Evolutionary conservation across 345 rosid genomes (phyloP).

Genomic region (Camelina hispida): DNA sequence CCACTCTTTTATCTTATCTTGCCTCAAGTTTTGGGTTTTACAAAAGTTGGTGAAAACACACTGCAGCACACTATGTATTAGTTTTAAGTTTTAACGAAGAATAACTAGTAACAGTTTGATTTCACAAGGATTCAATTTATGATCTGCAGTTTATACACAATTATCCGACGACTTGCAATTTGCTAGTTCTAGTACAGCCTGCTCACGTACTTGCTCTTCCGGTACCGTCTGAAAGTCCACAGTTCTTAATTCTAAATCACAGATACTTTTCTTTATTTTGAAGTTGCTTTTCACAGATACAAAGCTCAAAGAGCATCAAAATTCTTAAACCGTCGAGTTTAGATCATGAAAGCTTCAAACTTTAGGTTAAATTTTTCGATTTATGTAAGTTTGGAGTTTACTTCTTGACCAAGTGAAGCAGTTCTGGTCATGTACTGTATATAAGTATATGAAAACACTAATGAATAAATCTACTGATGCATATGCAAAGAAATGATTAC

Average conservation of each 20-base stretch:
- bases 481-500: too few relatives aligned
- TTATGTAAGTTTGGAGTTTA: background rate
- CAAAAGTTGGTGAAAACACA: slow-evolving; percentile 33
- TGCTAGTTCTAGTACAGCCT: slow-evolving; percentile 71
- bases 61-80: slow-evolving; percentile 15
- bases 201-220: slow-evolving; percentile 92
- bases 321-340: slow-evolving; percentile 4
- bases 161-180: slow-evolving; percentile 1
- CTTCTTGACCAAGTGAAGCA: slow-evolving; percentile 5
- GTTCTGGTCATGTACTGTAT: too few relatives aligned
- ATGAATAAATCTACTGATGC: slow-evolving; percentile 31
- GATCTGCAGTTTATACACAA: slow-evolving; percentile 37
- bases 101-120: slow-evolving; percentile 14
- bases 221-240: slow-evolving; percentile 59
- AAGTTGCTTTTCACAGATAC: background rate
- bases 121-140: slow-evolving; percentile 13
- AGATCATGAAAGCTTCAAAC: slow-evolving; percentile 11
- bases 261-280: background rate
- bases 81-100: slow-evolving; percentile 9
- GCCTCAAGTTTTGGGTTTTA: slow-evolving; percentile 13
- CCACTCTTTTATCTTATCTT: slow-evolving; percentile 15
- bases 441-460: background rate
- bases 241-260: background rate
- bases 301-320: slow-evolving; percentile 2
- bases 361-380: background rate